A percentile compares a stretch with the other conserved stretches of the same genome.
phyloP scores from a whole-genome alignment of 352 stramenopile species.

The Lagenidium giganteum region DNA sequence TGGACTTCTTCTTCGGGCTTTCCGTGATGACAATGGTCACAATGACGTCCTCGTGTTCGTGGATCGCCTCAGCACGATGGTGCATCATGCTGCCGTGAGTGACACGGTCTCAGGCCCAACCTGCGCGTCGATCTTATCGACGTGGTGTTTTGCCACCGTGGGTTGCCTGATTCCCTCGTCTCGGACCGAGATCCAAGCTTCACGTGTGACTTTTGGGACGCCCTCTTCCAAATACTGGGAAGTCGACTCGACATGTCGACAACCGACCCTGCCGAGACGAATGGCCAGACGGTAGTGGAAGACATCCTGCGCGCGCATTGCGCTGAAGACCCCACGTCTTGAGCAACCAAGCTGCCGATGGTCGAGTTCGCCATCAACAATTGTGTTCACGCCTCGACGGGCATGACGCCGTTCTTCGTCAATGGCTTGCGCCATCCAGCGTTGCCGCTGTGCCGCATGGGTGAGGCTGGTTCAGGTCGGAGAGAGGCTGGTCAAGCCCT shows the following conservation, averaged over 20 bases:
- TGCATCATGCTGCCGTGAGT: not conserved
- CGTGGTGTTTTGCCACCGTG: not conserved
- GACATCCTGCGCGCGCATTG: conserved; percentile 8
- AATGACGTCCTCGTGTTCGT: conserved; percentile 3
- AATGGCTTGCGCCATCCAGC: conserved; percentile 8
- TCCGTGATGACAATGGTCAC: not conserved
- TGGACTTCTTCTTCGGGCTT: conserved; percentile 13
- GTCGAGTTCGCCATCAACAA: conserved; percentile 16
- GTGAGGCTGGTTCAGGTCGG: conserved; percentile 1
- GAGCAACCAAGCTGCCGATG: conserved; percentile 1
- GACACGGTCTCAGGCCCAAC: not conserved
- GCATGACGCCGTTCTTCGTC: conserved; percentile 12
- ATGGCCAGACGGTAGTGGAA: conserved; percentile 8
- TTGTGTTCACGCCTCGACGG: conserved; percentile 3
- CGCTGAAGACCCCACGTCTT: not conserved
- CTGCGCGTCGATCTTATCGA: conserved; percentile 1
- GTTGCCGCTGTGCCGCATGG: conserved; percentile 3
- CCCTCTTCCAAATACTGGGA: conserved; percentile 8
- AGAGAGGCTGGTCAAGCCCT: too few relatives aligned
- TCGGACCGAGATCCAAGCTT: too few relatives aligned
- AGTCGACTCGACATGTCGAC: conserved; percentile 20
- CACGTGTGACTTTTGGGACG: conserved; percentile 7
- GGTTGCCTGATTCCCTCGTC: conserved; percentile 1
- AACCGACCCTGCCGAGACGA: conserved; percentile 12
- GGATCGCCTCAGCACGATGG: conserved; percentile 4